phyloP scores from a whole-genome alignment of 345 rosid species.

The Hibiscus mutabilis region DNA sequence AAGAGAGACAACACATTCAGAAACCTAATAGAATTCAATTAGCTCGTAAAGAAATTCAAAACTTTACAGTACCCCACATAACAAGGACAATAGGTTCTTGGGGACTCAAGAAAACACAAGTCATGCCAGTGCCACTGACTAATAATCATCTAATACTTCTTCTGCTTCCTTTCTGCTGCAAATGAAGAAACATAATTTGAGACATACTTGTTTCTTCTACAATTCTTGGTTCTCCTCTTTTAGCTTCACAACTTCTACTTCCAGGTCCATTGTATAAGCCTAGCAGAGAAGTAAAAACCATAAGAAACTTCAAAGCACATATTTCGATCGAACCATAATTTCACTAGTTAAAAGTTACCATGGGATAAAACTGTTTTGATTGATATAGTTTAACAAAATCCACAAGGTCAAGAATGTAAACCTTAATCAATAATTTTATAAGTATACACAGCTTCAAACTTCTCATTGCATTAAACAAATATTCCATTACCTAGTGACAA shows the following conservation, averaged over 20 bases:
- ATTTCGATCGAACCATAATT: neutral
- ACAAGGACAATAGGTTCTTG: neutral
- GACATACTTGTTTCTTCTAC: neutral
- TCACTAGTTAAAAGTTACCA: no score
- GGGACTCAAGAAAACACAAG: no score
- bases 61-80: conserved; percentile 12
- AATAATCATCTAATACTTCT: no score
- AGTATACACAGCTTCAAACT: conserved; percentile 15
- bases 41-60: neutral
- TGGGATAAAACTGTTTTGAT: no score
- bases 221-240: neutral
- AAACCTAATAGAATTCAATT: conserved; percentile 3
- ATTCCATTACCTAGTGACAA: conserved; percentile 28
- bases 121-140: no score
- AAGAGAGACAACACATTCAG: neutral
- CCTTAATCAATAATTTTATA: no score
- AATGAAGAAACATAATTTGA: no score
- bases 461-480: conserved; percentile 18
- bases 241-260: neutral
- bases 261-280: neutral
- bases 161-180: no score
- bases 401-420: no score
- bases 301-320: neutral
- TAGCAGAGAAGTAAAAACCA: neutral
- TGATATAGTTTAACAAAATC: no score